A percentile compares a stretch with the other conserved stretches of the same genome.
Evolutionary conservation across 768 basidiomycete genomes (phyloP).

Genomic region (Tricholoma furcatifolium): DNA sequence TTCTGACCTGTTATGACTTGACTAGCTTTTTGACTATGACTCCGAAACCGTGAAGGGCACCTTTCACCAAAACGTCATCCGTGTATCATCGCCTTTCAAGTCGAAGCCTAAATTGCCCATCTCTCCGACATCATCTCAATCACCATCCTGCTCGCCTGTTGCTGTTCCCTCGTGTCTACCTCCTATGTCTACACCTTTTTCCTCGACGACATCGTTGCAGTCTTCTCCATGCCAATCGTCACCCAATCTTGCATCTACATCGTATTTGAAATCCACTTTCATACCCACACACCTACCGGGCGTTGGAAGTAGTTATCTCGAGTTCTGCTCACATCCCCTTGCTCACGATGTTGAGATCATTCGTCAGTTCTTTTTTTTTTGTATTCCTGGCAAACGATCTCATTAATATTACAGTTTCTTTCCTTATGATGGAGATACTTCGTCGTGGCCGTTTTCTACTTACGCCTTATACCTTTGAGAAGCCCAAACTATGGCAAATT

Average conservation of each 20-base stretch:
- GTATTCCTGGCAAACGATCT: not conserved
- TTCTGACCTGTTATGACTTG: conserved; percentile 5
- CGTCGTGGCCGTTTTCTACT: conserved; percentile 57
- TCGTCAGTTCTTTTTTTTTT: conserved; percentile 30
- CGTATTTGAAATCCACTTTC: conserved; percentile 35
- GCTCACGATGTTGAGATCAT: conserved; percentile 54
- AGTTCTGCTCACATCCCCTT: conserved; percentile 48
- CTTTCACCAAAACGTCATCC: conserved; percentile 50
- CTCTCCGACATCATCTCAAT: conserved; percentile 13
- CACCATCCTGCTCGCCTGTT: conserved; percentile 13
- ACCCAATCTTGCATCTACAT: not conserved
- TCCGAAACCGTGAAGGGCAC: conserved; percentile 47
- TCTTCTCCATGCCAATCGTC: conserved; percentile 9
- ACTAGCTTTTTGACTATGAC: conserved; percentile 53
- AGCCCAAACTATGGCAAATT: conserved; percentile 47
- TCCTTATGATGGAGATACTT: conserved; percentile 64
- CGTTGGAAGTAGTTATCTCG: conserved; percentile 56
- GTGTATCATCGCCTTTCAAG: conserved; percentile 33
- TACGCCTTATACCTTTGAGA: conserved; percentile 46
- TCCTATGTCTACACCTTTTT: conserved; percentile 13
- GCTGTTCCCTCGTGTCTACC: conserved; percentile 9
- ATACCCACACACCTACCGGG: conserved; percentile 52
- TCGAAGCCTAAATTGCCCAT: conserved; percentile 7
- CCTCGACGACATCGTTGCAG: conserved; percentile 18
- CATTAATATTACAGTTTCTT: conserved; percentile 41